Evolutionary conservation across 768 basidiomycete species (phyloP), one percentile per base, ranked within the genome.

Genomic region (Russula brevipes): DNA sequence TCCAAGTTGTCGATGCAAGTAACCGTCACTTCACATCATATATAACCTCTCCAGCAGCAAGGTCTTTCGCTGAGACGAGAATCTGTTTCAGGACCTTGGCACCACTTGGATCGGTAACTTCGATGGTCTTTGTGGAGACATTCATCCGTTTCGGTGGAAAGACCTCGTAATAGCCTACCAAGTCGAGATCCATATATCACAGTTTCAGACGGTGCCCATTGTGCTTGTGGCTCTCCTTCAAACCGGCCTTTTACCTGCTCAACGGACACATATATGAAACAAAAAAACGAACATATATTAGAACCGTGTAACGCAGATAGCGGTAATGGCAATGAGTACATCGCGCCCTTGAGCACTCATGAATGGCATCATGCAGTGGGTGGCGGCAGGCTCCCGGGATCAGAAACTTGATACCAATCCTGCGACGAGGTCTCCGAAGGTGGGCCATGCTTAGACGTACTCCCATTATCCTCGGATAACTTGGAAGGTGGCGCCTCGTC

Each of bases 341-440:
- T 56, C 38, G 66, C 51, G 52, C 62, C 58, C 51, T 53, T 49
- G 58, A 42, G 57, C 50, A 61, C 63, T 50, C 53, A 61, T 54
- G 51, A 55, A 54, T 31, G 36, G 56, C 8, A 60, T 79, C 72
- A 75, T 66, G 73, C 56, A 47, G 65, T 70, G 61, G 77, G 78
- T 66, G 82, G 79, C 55, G 80, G 78, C 66, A 80, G 80, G 60
- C 79, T 77, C 63, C 83, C 88, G 53, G 88, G 81, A 72, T 92
- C 89, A 69, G 90, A 89, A 77, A 94, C 75, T 69, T 81, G 87
- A 76, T 94, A 91, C 91, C 91, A 94, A 73, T 92, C 91, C 76
- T 91, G 89, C 55, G 91, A 94, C 46, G 91, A 91, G 38, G 89
- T 79, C 77, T 90, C 91, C 61, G 91, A 93, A 59, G 90, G 91